Evolutionary conservation across 257 asterid species (phyloP).

Genomic region (Nicotiana sylvestris): DNA sequence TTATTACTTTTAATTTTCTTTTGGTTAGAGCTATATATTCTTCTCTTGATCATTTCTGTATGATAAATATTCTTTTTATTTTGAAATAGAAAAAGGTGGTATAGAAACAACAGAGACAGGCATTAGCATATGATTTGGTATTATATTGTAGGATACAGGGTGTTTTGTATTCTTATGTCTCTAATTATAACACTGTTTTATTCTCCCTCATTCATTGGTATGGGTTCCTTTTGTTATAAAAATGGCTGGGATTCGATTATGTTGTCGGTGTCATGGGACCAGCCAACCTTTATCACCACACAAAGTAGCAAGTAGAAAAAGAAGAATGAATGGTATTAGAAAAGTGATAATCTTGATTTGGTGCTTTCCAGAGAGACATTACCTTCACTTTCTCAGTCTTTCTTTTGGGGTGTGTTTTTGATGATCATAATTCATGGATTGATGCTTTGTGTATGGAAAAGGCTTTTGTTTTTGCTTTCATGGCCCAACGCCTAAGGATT

Average conservation of each 20-base stretch:
- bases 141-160: constrained; percentile 9
- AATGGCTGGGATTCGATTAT: background rate
- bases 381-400: background rate
- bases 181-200: background rate
- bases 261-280: constrained; percentile 17
- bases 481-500: background rate
- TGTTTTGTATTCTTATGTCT: constrained; percentile 10
- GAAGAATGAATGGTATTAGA: background rate
- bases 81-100: background rate
- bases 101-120: constrained; percentile 10
- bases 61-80: background rate
- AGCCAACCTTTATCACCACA: background rate
- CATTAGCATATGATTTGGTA: constrained; percentile 19
- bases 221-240: background rate
- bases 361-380: background rate
- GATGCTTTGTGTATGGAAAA: background rate
- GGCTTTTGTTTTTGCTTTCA: background rate
- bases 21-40: constrained; percentile 6
- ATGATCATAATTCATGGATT: background rate
- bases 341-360: background rate
- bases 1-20: background rate
- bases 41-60: constrained; percentile 10
- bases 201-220: background rate
- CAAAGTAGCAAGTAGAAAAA: background rate
- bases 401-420: background rate